Percentiles rank a stretch among this genome's conserved stretches.
Conservation (phyloP, 371 early-diverging fungal genomes). For the Parasitella parasitica region DNA sequence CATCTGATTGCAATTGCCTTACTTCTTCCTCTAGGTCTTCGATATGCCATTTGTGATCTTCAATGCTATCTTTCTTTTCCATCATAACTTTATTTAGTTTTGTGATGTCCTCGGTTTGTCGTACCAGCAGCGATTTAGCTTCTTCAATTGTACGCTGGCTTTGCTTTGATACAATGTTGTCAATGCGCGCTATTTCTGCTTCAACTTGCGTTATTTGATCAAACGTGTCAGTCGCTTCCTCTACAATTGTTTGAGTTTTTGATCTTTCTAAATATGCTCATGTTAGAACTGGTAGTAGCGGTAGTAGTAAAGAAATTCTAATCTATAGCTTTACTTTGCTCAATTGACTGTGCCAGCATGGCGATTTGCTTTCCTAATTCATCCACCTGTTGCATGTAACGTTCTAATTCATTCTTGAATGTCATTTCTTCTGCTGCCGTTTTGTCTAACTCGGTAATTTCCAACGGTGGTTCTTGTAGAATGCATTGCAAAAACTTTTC, state of each 20-base stretch:
- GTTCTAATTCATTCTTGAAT: not conserved
- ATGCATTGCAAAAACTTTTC: constrained; percentile 6
- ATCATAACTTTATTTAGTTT: not conserved
- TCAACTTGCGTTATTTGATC: not conserved
- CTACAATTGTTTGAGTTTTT: not conserved
- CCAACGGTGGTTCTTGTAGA: constrained; percentile 9
- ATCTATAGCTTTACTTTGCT: constrained; percentile 1
- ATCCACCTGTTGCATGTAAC: not conserved
- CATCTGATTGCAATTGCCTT: not conserved
- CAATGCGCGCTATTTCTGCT: constrained; percentile 1
- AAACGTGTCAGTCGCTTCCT: not conserved
- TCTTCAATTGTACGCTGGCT: constrained; percentile 11
- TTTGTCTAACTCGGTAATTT: not conserved
- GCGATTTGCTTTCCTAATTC: not conserved
- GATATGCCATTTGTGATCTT: constrained; percentile 3
- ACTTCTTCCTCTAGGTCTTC: constrained; percentile 8
- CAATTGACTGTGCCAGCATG: not conserved
- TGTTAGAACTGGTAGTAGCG: too few species aligned
- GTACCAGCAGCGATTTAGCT: constrained; percentile 3
- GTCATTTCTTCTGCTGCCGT: not conserved
- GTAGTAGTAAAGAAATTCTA: too few species aligned
- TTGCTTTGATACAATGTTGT: not conserved
- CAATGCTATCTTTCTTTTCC: constrained; percentile 3
- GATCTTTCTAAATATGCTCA: not conserved
- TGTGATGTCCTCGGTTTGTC: not conserved